These are phyloP conservation scores for Sporopachydermia quercuum DNA, from an alignment of 805 yeast genomes.

Conservation along the genomic window DNA sequence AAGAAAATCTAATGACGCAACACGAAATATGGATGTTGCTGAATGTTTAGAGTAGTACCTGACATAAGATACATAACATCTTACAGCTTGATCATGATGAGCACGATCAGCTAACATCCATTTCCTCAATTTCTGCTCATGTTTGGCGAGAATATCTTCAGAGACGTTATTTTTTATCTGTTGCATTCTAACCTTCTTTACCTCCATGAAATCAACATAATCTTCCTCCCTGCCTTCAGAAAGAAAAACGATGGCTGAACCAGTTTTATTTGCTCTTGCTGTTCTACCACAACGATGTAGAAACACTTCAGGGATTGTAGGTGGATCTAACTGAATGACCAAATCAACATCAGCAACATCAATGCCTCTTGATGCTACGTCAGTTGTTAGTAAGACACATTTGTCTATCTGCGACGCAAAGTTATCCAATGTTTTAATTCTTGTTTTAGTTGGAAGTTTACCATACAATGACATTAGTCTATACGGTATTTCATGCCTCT, in stretches of 20 bases:
- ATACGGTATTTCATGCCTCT: constrained; percentile 2
- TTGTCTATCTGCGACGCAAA: constrained; percentile 37
- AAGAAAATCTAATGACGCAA: constrained; percentile 53
- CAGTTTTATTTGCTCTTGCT: constrained; percentile 78
- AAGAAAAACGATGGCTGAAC: constrained; percentile 64
- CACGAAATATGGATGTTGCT: constrained; percentile 76
- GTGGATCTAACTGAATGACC: constrained; percentile 91
- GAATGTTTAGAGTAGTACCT: constrained; percentile 78
- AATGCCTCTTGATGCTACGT: constrained; percentile 96
- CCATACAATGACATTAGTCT: constrained; percentile 69
- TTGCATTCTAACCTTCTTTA: constrained; percentile 43
- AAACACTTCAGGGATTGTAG: constrained; percentile 82
- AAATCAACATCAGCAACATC: constrained; percentile 92
- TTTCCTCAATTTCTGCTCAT: constrained; percentile 20
- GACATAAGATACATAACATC: constrained; percentile 70
- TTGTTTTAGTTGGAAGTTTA: constrained; percentile 64
- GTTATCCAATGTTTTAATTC: constrained; percentile 52
- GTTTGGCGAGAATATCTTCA: constrained; percentile 13
- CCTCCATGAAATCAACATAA: constrained; percentile 65
- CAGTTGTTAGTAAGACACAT: constrained; percentile 74
- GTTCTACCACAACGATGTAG: constrained; percentile 93
- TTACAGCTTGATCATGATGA: constrained; percentile 67
- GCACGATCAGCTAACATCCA: constrained; percentile 67
- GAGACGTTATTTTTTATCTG: constrained; percentile 17
- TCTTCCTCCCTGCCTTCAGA: constrained; percentile 68